phyloP scores from a whole-genome alignment of 2,329 filamentous ascomycete genomes.

The Fusarium sp. region DNA sequence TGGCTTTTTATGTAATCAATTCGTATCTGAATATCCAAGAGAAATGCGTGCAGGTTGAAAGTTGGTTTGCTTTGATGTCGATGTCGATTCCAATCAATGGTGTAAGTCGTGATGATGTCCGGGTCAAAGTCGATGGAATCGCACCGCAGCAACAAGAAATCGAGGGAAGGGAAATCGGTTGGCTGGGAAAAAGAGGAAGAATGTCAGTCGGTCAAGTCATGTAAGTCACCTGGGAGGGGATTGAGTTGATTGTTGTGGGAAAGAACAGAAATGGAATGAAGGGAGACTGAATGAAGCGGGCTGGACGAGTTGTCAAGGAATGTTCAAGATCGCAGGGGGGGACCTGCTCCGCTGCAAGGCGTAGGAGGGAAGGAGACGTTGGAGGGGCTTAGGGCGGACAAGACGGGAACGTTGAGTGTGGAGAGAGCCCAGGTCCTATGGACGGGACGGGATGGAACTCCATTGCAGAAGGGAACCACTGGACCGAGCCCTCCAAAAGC shows the following conservation, averaged over 20 bases:
- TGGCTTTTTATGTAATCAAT: constrained; percentile 3
- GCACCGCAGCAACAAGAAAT: constrained; percentile 27
- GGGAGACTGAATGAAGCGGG: constrained; percentile 42
- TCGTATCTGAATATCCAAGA: constrained; percentile 40
- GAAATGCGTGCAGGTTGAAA: constrained; percentile 3
- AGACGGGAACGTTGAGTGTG: constrained; percentile 5
- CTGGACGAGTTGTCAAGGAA: constrained; percentile 36
- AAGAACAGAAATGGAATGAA: constrained; percentile 45
- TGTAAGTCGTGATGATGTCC: constrained; percentile 36
- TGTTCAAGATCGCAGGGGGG: constrained; percentile 40
- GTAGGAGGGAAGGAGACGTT: constrained; percentile 12
- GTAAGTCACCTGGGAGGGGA: constrained; percentile 19
- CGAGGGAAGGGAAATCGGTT: constrained; percentile 30
- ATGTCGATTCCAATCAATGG: constrained; percentile 18
- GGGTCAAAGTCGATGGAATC: constrained; percentile 16
- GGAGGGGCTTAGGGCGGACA: constrained; percentile 17
- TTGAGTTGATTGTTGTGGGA: constrained; percentile 40
- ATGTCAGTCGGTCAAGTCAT: constrained; percentile 36
- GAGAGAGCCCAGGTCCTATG: not conserved
- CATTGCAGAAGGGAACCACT: not conserved
- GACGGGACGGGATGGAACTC: constrained; percentile 1
- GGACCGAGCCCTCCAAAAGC: constrained; percentile 13
- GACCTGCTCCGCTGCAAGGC: constrained; percentile 33
- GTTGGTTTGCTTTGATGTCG: not conserved
- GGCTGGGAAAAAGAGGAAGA: constrained; percentile 33